Evolutionary conservation across 2,329 filamentous ascomycete species (phyloP), one percentile per base, ranked within the genome.

Genomic region (Alternaria infectoria): DNA sequence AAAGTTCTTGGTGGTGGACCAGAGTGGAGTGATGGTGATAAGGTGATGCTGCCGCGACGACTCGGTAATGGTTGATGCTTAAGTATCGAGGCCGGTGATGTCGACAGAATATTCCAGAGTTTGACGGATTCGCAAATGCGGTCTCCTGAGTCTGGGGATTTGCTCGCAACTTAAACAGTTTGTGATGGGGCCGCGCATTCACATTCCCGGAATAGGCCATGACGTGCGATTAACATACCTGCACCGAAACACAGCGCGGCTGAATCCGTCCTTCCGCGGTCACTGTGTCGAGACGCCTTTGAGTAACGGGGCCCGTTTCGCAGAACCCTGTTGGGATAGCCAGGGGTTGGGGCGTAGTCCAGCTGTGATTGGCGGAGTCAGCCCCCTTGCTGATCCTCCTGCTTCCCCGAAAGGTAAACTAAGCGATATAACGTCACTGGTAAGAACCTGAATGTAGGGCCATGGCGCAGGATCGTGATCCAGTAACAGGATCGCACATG

Each of bases 341-440:
- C 54, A 61, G 59, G 62, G 63, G 56, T 26, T 19, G 13, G 13
- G 19, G 15, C 4, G 11, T 30, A 36, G 30, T 7, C 12, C 19
- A 8, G 57, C 21, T 67, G 36, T 74, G 65, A 76, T 76, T 76
- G 74, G 74, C 25, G 8, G 50, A 40, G 13, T 36, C 47, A 17
- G 19, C 52, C 58, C 59, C 65, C 54, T 69, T 61, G 66, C 61
- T 54, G 68, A 72, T 75, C 64, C 44, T 64, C 63, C 57, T 57
- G 43, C 56, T 26, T 40, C 57, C 25, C 23, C 49, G 61, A 54
- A 59, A 45, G 63, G 65, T 55, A 47, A 54, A 65, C 68, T 66
- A 72, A 75, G 69, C 55, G 51, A 64, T 56, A 72, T 61, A 69
- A 72, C 75, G 75, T 78, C 75, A 78, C 70, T n/a, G 61, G 64